A percentile compares a stretch with the other conserved stretches of the same genome.
Evolutionary conservation across 1,139 yeast genomes (phyloP).

Genomic region (Blastobotrys arbuscula): DNA sequence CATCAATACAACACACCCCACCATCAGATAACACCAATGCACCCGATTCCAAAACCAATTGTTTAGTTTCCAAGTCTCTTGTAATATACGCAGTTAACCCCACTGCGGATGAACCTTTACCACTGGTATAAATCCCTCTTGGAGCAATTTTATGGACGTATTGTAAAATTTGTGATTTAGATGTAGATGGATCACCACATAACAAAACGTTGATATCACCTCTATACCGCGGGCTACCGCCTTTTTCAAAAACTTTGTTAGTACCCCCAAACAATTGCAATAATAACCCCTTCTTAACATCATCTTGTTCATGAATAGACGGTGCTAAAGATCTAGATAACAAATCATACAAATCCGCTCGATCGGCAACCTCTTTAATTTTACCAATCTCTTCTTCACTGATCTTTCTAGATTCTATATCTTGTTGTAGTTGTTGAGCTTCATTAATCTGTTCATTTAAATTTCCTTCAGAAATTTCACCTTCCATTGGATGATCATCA

Average conservation of each 20-base stretch:
- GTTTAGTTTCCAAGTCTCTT: slow-evolving; percentile 88
- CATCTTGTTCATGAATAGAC: slow-evolving; percentile 91
- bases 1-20: slow-evolving; percentile 98
- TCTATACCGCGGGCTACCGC: slow-evolving; percentile 78
- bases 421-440: slow-evolving; percentile 39
- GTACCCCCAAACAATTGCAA: slow-evolving; percentile 94
- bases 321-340: slow-evolving; percentile 92
- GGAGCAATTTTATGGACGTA: slow-evolving; percentile 98
- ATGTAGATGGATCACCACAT: slow-evolving; percentile 98
- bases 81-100: slow-evolving; percentile 97
- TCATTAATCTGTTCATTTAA: slow-evolving; percentile 27
- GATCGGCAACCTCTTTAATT: slow-evolving; percentile 54
- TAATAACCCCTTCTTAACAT: slow-evolving; percentile 89
- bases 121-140: slow-evolving; percentile 94
- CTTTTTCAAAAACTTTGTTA: slow-evolving; percentile 79
- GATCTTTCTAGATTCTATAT: slow-evolving; percentile 68
- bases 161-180: slow-evolving; percentile 88
- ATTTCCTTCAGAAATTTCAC: slow-evolving; percentile 14
- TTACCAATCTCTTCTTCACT: slow-evolving; percentile 62
- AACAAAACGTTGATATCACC: slow-evolving; percentile 88
- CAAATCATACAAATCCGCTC: slow-evolving; percentile 82
- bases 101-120: slow-evolving; percentile 98
- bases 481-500: slow-evolving; percentile 27
- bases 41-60: slow-evolving; percentile 90
- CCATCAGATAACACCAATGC: slow-evolving; percentile 96